Percentiles rank a stretch among this genome's conserved stretches.
Conservation (phyloP, 2,329 filamentous ascomycete genomes). For the Mariannaea sp. region DNA sequence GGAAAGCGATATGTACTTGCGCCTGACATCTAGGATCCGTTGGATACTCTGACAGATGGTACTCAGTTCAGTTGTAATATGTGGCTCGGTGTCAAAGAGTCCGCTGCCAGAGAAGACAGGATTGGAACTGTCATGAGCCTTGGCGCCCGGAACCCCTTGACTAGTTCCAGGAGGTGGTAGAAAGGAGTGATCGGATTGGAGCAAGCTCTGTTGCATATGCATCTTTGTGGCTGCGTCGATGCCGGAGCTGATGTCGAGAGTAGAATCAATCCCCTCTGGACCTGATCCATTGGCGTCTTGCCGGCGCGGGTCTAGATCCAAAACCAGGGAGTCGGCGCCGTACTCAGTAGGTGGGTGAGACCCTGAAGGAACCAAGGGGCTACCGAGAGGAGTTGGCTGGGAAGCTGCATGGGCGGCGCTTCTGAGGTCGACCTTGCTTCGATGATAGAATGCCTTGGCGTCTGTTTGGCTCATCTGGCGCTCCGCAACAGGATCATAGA, state of each 20-base stretch:
- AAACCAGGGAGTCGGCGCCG: slow-evolving; percentile 43
- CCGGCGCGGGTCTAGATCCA: slow-evolving; percentile 38
- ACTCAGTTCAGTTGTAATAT: slow-evolving; percentile 81
- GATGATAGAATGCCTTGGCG: slow-evolving; percentile 94
- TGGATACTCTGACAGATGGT: slow-evolving; percentile 91
- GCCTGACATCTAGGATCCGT: slow-evolving; percentile 82
- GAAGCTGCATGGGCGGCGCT: slow-evolving; percentile 45
- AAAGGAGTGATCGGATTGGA: slow-evolving; percentile 16
- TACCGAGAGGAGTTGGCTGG: slow-evolving; percentile 52
- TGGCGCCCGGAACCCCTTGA: slow-evolving; percentile 20
- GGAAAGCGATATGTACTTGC: slow-evolving; percentile 87
- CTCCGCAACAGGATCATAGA: slow-evolving; percentile 91
- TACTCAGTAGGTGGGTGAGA: slow-evolving; percentile 45
- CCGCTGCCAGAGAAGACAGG: slow-evolving; percentile 48
- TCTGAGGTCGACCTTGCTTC: slow-evolving; percentile 70
- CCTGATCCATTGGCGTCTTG: slow-evolving; percentile 17
- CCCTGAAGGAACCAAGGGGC: slow-evolving; percentile 49
- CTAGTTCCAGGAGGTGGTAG: slow-evolving; percentile 9
- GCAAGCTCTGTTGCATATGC: slow-evolving; percentile 14
- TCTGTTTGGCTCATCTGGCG: slow-evolving; percentile 94
- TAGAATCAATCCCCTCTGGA: slow-evolving; percentile 47
- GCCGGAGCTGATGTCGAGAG: slow-evolving; percentile 19
- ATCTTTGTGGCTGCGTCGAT: slow-evolving; percentile 22
- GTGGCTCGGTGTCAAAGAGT: slow-evolving; percentile 71
- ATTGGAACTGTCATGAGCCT: slow-evolving; percentile 25